Conservation (phyloP, 345 rosid genomes). For the Viola odorata region DNA sequence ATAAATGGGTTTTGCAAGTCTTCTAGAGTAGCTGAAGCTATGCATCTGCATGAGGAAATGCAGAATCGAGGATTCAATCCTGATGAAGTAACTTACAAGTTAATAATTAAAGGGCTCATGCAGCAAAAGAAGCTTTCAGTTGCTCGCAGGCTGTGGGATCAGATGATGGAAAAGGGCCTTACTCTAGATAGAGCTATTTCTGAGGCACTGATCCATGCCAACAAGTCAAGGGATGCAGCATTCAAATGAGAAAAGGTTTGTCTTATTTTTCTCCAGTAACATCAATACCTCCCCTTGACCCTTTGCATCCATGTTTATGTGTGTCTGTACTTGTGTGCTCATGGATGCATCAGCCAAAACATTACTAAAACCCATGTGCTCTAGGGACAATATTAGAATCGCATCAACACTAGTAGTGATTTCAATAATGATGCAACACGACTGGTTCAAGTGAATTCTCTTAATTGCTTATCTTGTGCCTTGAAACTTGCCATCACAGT, state of each 20-base stretch:
- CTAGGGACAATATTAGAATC: too few relatives aligned
- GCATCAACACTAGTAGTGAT: too few relatives aligned
- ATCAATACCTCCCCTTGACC: not conserved
- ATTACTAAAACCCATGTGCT: too few relatives aligned
- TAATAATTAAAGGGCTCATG: constrained; percentile 74
- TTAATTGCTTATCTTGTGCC: too few relatives aligned
- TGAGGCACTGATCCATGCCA: constrained; percentile 53
- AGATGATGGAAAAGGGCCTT: constrained; percentile 97
- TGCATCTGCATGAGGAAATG: constrained; percentile 69
- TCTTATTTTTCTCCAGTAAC: not conserved
- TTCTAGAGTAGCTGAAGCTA: constrained; percentile 52
- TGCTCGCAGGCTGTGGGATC: constrained; percentile 88
- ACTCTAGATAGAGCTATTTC: constrained; percentile 78
- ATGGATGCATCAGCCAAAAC: too few relatives aligned
- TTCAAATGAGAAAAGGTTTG: constrained; percentile 26
- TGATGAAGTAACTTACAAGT: constrained; percentile 74
- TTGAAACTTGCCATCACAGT: too few relatives aligned
- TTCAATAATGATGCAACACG: too few relatives aligned
- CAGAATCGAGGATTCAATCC: constrained; percentile 53
- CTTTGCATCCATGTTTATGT: not conserved
- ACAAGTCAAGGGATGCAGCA: constrained; percentile 27
- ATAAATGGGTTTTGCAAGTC: constrained; percentile 73
- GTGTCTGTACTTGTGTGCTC: not conserved
- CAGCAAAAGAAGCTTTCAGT: constrained; percentile 46
- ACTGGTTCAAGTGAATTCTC: too few relatives aligned